Evolutionary conservation across 345 rosid species (phyloP).

Genomic region (Geranium brycei): DNA sequence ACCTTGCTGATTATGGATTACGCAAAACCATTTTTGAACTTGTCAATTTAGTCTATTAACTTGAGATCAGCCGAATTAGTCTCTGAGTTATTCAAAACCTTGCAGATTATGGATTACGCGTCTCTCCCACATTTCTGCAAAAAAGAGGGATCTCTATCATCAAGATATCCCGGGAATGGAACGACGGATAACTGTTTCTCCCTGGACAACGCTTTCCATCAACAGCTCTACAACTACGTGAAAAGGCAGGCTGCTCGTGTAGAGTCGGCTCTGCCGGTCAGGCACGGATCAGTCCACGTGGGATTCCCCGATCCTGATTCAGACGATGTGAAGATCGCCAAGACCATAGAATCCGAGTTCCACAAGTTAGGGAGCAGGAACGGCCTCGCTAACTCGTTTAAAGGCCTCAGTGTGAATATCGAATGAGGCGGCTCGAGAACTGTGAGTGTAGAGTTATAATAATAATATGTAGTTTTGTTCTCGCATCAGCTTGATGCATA

Average conservation of each 20-base stretch:
- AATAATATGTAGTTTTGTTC: no score
- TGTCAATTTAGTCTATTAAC: no score
- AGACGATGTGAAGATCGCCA: slow-evolving; percentile 38
- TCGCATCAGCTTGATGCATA: no score
- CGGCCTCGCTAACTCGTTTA: slow-evolving; percentile 22
- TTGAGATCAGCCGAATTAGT: neutral
- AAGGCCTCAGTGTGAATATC: slow-evolving; percentile 9
- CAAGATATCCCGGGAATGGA: slow-evolving; percentile 30
- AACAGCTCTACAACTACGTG: slow-evolving; percentile 59
- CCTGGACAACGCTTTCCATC: slow-evolving; percentile 72
- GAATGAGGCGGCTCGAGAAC: no score
- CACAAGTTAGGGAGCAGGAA: slow-evolving; percentile 43
- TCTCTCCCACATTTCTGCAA: slow-evolving; percentile 93
- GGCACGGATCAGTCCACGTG: slow-evolving; percentile 76
- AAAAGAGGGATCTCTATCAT: slow-evolving; percentile 67
- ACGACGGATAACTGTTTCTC: slow-evolving; percentile 64
- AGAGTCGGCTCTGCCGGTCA: slow-evolving; percentile 30
- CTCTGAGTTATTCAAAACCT: neutral
- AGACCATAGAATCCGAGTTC: slow-evolving; percentile 60
- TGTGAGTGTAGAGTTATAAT: no score
- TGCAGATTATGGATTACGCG: slow-evolving; percentile 78
- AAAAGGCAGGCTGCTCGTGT: slow-evolving; percentile 36
- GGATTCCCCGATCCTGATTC: slow-evolving; percentile 48
- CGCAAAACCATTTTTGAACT: neutral
- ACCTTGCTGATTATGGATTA: no score